Evolutionary conservation across 768 basidiomycete genomes (phyloP).

Genomic region (Pisolithus sp.): DNA sequence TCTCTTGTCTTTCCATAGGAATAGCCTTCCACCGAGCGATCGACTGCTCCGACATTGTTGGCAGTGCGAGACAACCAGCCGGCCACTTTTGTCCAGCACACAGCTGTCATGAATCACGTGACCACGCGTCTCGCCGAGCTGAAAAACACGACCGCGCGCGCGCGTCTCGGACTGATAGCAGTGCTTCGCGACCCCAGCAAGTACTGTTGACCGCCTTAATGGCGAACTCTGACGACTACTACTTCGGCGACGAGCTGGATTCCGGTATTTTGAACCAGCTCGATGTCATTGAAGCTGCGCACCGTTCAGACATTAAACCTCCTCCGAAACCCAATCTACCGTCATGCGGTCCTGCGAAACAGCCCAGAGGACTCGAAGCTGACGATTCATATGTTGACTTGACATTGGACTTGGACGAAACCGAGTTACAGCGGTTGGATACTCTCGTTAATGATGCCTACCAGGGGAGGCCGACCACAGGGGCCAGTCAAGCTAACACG

Average conservation of each 20-base stretch:
- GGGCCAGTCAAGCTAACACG: constrained; percentile 32
- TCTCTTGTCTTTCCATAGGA: constrained; percentile 37
- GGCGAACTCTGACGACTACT: constrained; percentile 77
- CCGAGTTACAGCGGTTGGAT: constrained; percentile 50
- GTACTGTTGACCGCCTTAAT: neutral
- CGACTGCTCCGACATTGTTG: constrained; percentile 53
- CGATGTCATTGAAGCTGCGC: constrained; percentile 65
- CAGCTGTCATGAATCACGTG: constrained; percentile 9
- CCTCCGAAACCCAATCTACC: constrained; percentile 5
- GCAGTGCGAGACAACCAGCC: neutral
- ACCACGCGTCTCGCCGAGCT: constrained; percentile 2
- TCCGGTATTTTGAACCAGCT: constrained; percentile 53
- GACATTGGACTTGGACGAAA: constrained; percentile 51
- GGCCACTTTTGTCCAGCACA: neutral
- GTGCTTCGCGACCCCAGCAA: no score
- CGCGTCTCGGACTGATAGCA: neutral
- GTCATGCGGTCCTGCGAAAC: constrained; percentile 10
- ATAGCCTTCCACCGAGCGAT: constrained; percentile 73
- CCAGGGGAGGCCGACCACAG: constrained; percentile 32
- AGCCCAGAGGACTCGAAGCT: constrained; percentile 18
- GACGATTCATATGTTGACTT: constrained; percentile 47
- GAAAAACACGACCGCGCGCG: neutral
- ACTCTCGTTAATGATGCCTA: constrained; percentile 44
- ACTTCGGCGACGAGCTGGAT: constrained; percentile 64
- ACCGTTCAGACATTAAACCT: constrained; percentile 21